A percentile compares a stretch with the other conserved stretches of the same genome.
These are phyloP conservation scores for Ophiostoma ulmi DNA, from an alignment of 2,329 filamentous ascomycete genomes.

Conservation along the genomic window DNA sequence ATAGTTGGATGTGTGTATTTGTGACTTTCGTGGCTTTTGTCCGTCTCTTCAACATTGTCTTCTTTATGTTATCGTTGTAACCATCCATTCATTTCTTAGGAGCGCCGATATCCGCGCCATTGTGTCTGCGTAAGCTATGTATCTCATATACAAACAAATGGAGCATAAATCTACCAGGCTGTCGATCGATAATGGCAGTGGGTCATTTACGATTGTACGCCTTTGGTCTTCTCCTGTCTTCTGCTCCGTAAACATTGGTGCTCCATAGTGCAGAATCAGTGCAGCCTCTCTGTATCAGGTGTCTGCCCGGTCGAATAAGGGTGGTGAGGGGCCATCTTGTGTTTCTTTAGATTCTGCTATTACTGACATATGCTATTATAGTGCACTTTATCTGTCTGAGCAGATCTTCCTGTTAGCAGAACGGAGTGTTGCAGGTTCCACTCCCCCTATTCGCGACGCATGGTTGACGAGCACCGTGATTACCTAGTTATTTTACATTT, in stretches of 20 bases:
- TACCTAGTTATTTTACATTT: not conserved
- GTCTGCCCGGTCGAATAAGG: constrained; percentile 7
- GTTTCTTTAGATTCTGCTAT: not conserved
- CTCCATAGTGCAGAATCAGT: not conserved
- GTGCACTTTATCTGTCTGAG: constrained; percentile 1
- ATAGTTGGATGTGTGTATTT: not conserved
- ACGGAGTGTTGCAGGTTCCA: not conserved
- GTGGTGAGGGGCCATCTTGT: constrained; percentile 4
- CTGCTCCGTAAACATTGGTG: not conserved
- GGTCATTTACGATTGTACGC: not conserved
- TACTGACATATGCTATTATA: not conserved
- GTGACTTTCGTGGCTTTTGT: not conserved
- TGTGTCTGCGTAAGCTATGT: too few relatives aligned
- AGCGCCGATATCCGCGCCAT: too few relatives aligned
- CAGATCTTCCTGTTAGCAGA: not conserved
- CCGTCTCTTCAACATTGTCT: not conserved
- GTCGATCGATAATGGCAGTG: not conserved
- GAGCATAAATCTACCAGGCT: too few relatives aligned
- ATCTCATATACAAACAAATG: too few relatives aligned
- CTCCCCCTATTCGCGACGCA: constrained; percentile 8
- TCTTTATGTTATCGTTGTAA: too few relatives aligned
- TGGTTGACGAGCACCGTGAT: not conserved
- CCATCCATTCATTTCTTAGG: too few relatives aligned
- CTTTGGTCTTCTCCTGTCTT: not conserved
- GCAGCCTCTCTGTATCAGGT: constrained; percentile 7